These are phyloP conservation scores for Corchorus capsularis DNA, from an alignment of 345 rosid species.

Conservation along the genomic window DNA sequence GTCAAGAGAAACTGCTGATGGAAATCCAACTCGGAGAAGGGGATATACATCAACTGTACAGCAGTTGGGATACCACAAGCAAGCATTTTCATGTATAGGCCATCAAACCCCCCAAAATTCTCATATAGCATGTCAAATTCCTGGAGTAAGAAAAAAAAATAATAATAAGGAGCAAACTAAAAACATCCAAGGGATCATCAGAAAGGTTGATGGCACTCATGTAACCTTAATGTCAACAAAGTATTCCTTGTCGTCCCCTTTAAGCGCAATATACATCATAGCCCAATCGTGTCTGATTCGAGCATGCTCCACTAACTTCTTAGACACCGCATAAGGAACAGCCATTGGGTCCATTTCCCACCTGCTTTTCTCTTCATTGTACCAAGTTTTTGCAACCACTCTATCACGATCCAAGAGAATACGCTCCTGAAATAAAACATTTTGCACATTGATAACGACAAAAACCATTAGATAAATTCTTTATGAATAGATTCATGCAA, in stretches of 20 bases:
- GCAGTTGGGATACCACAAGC: slow-evolving; percentile 76
- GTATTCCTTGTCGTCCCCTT: slow-evolving; percentile 84
- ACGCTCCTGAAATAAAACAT: slow-evolving; percentile 56
- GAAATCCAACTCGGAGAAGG: slow-evolving; percentile 79
- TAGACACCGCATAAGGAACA: slow-evolving; percentile 85
- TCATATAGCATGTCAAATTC: slow-evolving; percentile 84
- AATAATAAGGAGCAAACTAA: slow-evolving; percentile 25
- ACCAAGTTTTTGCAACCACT: slow-evolving; percentile 87
- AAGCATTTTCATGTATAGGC: slow-evolving; percentile 88
- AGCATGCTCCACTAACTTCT: slow-evolving; percentile 71
- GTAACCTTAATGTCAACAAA: slow-evolving; percentile 76
- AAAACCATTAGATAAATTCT: slow-evolving; percentile 13
- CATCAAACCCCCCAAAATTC: slow-evolving; percentile 94
- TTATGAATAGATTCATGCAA: not conserved
- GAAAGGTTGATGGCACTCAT: slow-evolving; percentile 20
- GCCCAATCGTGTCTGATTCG: slow-evolving; percentile 96
- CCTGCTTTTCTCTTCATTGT: slow-evolving; percentile 68
- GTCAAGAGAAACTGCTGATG: slow-evolving; percentile 71
- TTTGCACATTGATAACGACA: slow-evolving; percentile 19
- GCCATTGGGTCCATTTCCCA: slow-evolving; percentile 95
- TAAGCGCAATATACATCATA: slow-evolving; percentile 73
- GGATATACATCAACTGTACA: slow-evolving; percentile 93
- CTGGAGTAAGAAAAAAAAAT: slow-evolving; percentile 44
- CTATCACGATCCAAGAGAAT: slow-evolving; percentile 89
- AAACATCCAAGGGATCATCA: slow-evolving; percentile 12